These are phyloP conservation scores for Euphorbia celastroides DNA, from an alignment of 441 rosid genomes.

Conservation along the genomic window DNA sequence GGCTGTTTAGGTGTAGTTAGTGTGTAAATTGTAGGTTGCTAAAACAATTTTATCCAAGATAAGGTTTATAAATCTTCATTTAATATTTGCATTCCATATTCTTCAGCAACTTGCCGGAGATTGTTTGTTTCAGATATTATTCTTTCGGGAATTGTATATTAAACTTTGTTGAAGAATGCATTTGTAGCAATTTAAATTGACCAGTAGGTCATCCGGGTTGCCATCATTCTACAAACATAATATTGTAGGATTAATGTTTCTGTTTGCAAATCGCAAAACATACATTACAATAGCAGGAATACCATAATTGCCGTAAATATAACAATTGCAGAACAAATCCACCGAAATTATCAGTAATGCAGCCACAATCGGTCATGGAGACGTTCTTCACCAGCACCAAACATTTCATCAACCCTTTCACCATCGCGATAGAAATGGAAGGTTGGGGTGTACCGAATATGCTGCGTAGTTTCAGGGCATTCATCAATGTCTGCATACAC, in stretches of 20 bases:
- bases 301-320: neutral
- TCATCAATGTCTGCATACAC: slow-evolving; percentile 92
- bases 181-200: too few species aligned
- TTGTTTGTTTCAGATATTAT: too few species aligned
- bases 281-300: neutral
- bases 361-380: slow-evolving; percentile 92
- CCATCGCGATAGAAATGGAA: slow-evolving; percentile 87
- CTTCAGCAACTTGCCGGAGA: neutral
- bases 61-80: neutral
- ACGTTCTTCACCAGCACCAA: slow-evolving; percentile 85
- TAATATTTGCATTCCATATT: neutral
- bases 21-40: neutral
- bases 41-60: neutral
- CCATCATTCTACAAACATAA: too few species aligned
- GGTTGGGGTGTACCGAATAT: slow-evolving; percentile 87
- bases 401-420: slow-evolving; percentile 90
- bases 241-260: too few species aligned
- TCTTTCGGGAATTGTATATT: too few species aligned
- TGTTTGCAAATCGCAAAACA: neutral
- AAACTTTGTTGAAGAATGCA: too few species aligned
- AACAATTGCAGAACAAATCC: neutral
- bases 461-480: slow-evolving; percentile 83
- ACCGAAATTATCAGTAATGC: slow-evolving; percentile 52
- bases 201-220: too few species aligned
- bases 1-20: neutral